Conservation (phyloP, 2,329 filamentous ascomycete species). For the Ceratocystis lukuohia region DNA sequence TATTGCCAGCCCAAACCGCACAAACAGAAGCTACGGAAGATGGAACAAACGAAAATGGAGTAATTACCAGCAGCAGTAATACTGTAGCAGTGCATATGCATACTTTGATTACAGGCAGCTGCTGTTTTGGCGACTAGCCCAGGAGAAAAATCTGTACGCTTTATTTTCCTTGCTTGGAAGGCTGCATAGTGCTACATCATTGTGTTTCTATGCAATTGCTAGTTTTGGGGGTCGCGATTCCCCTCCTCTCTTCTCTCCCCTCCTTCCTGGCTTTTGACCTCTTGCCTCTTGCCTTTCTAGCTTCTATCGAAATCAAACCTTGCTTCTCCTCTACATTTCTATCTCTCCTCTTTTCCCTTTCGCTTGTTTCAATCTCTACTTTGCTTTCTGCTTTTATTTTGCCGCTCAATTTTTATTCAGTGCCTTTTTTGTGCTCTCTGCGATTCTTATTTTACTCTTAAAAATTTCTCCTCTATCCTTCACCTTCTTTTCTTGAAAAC, state of each 20-base stretch:
- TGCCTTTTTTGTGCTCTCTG: not conserved
- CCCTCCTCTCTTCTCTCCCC: not conserved
- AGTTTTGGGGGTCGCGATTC: not conserved
- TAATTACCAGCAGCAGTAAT: not conserved
- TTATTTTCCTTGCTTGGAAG: not conserved
- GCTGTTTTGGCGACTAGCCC: not conserved
- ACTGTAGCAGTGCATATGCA: constrained; percentile 6
- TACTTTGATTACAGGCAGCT: constrained; percentile 6
- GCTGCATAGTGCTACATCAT: not conserved
- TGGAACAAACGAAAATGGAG: not conserved
- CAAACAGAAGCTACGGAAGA: not conserved
- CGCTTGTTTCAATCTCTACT: not conserved
- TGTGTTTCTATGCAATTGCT: not conserved
- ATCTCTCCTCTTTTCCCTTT: not conserved
- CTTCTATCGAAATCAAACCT: not conserved
- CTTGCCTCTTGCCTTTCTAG: no score
- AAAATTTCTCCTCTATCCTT: not conserved
- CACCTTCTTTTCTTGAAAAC: not conserved
- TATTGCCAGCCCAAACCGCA: not conserved
- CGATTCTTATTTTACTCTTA: not conserved
- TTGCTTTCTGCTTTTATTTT: not conserved
- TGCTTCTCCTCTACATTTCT: not conserved
- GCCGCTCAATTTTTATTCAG: not conserved
- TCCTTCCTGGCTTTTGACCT: not conserved
- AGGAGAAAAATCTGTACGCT: constrained; percentile 8